Base-by-base conservation (phyloP, 1,284 basidiomycete genomes). In the Laetiporus sulphureus region DNA sequence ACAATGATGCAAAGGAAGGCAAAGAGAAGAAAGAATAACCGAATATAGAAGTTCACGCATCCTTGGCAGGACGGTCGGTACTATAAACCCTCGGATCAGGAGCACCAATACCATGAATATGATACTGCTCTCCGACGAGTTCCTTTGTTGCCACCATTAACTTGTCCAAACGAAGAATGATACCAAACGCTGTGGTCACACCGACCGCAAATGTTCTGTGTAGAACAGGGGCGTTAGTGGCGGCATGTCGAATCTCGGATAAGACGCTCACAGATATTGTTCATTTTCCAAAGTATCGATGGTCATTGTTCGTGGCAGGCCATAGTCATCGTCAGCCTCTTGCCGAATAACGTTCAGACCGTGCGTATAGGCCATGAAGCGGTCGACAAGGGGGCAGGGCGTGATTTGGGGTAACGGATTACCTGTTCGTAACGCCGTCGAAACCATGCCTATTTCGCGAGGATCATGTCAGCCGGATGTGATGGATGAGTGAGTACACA, bases 381-480 rank as follows among this genome's bases (percentile, higher is more conserved):
- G 72, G 53, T 90, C 80, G 0, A 91, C 65, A 3, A 93, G 68
- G 0, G 90, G 90, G 49, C 83, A 85, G 0, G 90, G 87, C 0
- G 88, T 91, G 35, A 93, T 86, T 55, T 94, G 91, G 0, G 91
- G 91, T 15, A 94, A 64, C 0, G 91, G 79, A 11, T 68, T 68
- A 3, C 85, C 90, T 0, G 81, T 83, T n/a, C 82, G 73, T 23
- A 94, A 65, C 1, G 89, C 75, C 0, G 74, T 77, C 0, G 83
- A 79, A 32, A 85, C 75, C 71, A 87, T 71, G 40, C 72, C 75
- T 87, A 42, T 19, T 33, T n/a, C 19, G 8, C 16, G 37, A 27
- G 22, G 54, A 45, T 10, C 8, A 18, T 23, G 32, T 46, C 40
- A 38, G 38, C 27, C 22, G 15, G 10, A 29, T 20, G 19, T 38